These are phyloP conservation scores for Ustilago shanxiensis DNA, from an alignment of 1,284 basidiomycete genomes.

Conservation along the genomic window DNA sequence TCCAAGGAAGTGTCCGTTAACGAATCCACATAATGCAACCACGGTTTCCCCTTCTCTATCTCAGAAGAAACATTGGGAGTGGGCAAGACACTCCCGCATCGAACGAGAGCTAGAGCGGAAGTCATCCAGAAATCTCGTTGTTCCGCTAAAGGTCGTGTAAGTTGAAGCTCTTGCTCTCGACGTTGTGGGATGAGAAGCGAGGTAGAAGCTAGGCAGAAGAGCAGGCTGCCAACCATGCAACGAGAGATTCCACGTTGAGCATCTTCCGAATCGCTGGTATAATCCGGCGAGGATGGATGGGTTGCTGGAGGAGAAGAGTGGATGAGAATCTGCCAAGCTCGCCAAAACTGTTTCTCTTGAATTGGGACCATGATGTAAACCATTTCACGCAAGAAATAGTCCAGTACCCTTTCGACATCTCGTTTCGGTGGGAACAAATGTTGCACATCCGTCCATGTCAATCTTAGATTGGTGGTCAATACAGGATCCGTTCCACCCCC, in stretches of 20 bases:
- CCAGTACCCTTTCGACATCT: conserved; percentile 32
- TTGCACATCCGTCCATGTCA: conserved; percentile 28
- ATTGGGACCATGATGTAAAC: conserved; percentile 41
- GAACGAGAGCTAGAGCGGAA: conserved; percentile 28
- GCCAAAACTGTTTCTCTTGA: conserved; percentile 42
- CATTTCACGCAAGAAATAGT: conserved; percentile 37
- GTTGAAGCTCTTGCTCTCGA: conserved; percentile 22
- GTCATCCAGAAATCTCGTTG: conserved; percentile 40
- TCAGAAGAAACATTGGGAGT: neutral
- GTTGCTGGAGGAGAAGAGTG: neutral
- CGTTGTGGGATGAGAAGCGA: conserved; percentile 27
- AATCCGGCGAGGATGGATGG: neutral
- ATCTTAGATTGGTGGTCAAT: conserved; percentile 9
- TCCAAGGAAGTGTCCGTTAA: conserved; percentile 29
- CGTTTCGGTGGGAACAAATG: conserved; percentile 34
- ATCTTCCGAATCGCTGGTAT: neutral
- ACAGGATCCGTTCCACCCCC: neutral
- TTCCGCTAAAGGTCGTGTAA: conserved; percentile 18
- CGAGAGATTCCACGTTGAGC: conserved; percentile 23
- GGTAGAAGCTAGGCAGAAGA: conserved; percentile 27
- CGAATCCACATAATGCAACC: conserved; percentile 26
- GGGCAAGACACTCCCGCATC: conserved; percentile 9
- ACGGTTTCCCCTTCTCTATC: neutral
- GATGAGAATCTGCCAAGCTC: conserved; percentile 20
- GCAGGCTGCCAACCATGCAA: conserved; percentile 32